Conservation (phyloP, 352 stramenopile species). For the Peronosclerospora sorghi region DNA sequence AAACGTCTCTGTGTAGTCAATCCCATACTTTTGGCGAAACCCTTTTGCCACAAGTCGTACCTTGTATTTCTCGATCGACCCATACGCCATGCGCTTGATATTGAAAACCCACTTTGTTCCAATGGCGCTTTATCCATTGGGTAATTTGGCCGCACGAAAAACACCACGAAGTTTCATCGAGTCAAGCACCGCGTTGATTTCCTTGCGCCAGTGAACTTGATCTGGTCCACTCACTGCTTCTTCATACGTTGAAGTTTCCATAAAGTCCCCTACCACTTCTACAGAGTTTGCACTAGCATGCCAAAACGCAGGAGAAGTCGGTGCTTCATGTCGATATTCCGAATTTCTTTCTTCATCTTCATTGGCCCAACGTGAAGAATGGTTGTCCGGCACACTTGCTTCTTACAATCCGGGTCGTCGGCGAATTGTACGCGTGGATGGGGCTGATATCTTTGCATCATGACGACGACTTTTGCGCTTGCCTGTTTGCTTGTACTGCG, state of each 20-base stretch:
- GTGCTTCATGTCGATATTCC: too few species aligned
- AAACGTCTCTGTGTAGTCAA: slow-evolving; percentile 13
- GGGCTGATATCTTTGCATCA: too few species aligned
- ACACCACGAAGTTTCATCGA: not conserved
- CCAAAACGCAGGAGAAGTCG: too few species aligned
- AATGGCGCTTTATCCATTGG: slow-evolving; percentile 1
- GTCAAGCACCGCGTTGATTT: slow-evolving; percentile 3
- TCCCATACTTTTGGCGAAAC: slow-evolving; percentile 19
- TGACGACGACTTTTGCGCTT: too few species aligned
- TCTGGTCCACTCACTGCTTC: slow-evolving; percentile 4
- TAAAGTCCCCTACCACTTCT: too few species aligned
- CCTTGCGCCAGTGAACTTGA: slow-evolving; percentile 10
- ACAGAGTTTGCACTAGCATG: too few species aligned
- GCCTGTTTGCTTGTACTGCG: too few species aligned
- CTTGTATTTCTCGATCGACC: slow-evolving; percentile 27
- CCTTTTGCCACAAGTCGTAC: not conserved
- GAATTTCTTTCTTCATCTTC: too few species aligned
- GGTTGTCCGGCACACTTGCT: too few species aligned
- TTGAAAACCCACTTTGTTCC: slow-evolving; percentile 26
- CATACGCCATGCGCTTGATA: slow-evolving; percentile 22
- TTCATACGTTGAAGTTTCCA: not conserved
- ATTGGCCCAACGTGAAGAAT: too few species aligned
- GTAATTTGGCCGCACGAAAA: slow-evolving; percentile 4
- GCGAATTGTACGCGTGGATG: too few species aligned
- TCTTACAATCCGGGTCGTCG: too few species aligned